These are phyloP conservation scores for Lepidium sativum DNA, from an alignment of 345 rosid genomes.

Conservation along the genomic window DNA sequence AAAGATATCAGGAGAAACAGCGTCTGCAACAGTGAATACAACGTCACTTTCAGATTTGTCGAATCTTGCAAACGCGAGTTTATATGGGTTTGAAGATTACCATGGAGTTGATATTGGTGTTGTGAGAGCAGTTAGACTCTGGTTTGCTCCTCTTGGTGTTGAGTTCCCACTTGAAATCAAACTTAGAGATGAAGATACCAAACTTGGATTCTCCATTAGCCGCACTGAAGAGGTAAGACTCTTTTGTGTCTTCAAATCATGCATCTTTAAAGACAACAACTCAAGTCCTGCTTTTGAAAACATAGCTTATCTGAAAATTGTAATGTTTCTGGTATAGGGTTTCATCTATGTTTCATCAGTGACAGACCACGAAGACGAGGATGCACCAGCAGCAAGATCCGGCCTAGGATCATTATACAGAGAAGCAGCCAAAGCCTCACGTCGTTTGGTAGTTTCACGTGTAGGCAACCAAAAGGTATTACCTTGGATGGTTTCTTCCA, in stretches of 20 bases:
- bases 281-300: background rate
- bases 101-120: slow-evolving; percentile 97
- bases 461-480: slow-evolving; percentile 74
- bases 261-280: background rate
- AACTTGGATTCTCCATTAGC: slow-evolving; percentile 95
- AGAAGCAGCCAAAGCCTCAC: slow-evolving; percentile 51
- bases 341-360: slow-evolving; percentile 89
- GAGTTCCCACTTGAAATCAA: slow-evolving; percentile 65
- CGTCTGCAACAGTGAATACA: slow-evolving; percentile 75
- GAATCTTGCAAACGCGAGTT: slow-evolving; percentile 60
- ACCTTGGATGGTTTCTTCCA: slow-evolving; percentile 87
- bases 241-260: too few species aligned
- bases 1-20: slow-evolving; percentile 94
- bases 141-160: slow-evolving; percentile 74
- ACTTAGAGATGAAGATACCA: slow-evolving; percentile 62
- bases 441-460: slow-evolving; percentile 60
- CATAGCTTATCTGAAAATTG: background rate
- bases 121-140: slow-evolving; percentile 86
- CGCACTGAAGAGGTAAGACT: slow-evolving; percentile 84
- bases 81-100: slow-evolving; percentile 96
- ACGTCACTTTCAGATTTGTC: slow-evolving; percentile 80
- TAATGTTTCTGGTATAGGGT: slow-evolving; percentile 42
- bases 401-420: slow-evolving; percentile 57
- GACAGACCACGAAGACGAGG: slow-evolving; percentile 49
- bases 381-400: slow-evolving; percentile 62